Percentiles rank a stretch among this genome's conserved stretches.
phyloP scores from a whole-genome alignment of 2,329 filamentous ascomycete species.

The Colletotrichum lindemuthianum region DNA sequence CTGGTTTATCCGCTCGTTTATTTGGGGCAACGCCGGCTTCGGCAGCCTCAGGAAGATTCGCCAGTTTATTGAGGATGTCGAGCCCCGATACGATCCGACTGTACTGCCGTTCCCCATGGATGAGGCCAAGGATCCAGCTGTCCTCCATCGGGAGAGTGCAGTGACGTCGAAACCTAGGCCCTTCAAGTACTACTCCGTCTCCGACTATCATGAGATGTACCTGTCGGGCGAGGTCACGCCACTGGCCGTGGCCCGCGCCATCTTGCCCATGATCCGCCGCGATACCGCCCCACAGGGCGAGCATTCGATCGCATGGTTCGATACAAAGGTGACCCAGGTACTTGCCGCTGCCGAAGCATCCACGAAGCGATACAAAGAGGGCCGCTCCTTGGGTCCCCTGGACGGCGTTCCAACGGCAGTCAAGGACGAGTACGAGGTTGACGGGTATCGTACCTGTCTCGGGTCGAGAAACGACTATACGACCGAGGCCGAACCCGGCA shows the following conservation, averaged over 20 bases:
- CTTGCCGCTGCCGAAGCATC: slow-evolving; percentile 56
- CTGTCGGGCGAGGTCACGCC: slow-evolving; percentile 57
- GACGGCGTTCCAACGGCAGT: slow-evolving; percentile 80
- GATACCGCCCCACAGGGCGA: slow-evolving; percentile 49
- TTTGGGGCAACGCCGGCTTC: slow-evolving; percentile 75
- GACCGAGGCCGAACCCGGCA: slow-evolving; percentile 49
- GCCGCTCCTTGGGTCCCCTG: slow-evolving; percentile 68
- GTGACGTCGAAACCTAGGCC: slow-evolving; percentile 27
- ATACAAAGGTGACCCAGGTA: slow-evolving; percentile 53
- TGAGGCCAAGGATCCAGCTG: slow-evolving; percentile 55
- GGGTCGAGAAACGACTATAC: slow-evolving; percentile 72
- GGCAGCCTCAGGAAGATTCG: slow-evolving; percentile 63
- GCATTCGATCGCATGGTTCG: slow-evolving; percentile 56
- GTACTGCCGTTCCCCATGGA: slow-evolving; percentile 52
- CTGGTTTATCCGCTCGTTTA: slow-evolving; percentile 60
- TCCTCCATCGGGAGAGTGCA: slow-evolving; percentile 30
- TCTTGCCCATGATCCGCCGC: slow-evolving; percentile 57
- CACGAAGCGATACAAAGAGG: slow-evolving; percentile 59
- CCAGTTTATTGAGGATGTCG: slow-evolving; percentile 60
- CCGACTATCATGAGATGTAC: slow-evolving; percentile 56
- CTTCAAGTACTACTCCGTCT: slow-evolving; percentile 47
- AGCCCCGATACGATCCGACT: slow-evolving; percentile 58
- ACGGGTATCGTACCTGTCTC: slow-evolving; percentile 75
- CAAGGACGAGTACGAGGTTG: slow-evolving; percentile 81
- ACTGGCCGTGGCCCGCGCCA: slow-evolving; percentile 53